phyloP scores from a whole-genome alignment of 176 grass and related monocot species.

The maize (Zea mays) region DNA sequence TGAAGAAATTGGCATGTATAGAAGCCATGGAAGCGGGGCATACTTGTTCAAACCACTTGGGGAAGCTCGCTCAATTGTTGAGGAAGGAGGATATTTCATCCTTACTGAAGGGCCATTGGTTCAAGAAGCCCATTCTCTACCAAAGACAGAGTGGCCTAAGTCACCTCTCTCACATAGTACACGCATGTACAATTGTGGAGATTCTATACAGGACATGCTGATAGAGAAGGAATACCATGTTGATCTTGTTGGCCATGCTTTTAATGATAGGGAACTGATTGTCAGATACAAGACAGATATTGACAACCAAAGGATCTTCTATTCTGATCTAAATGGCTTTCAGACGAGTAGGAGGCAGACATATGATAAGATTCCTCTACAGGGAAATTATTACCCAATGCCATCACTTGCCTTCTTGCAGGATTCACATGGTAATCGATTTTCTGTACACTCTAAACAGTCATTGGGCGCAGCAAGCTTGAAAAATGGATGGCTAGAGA shows the following conservation, averaged over 20 bases:
- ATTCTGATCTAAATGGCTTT: slow-evolving; percentile 97
- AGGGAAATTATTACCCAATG: slow-evolving; percentile 98
- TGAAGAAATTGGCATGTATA: slow-evolving; percentile 95
- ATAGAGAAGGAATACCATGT: slow-evolving; percentile 99
- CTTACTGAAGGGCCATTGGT: slow-evolving; percentile 85
- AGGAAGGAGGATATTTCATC: slow-evolving; percentile 75
- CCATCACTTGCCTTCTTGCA: slow-evolving; percentile 93
- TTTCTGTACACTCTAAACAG: slow-evolving; percentile 93
- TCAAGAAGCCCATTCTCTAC: slow-evolving; percentile 82
- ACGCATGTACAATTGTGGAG: slow-evolving; percentile 66
- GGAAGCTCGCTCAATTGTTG: slow-evolving; percentile 68
- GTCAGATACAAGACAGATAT: slow-evolving; percentile 93
- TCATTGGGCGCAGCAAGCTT: slow-evolving; percentile 87
- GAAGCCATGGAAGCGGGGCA: slow-evolving; percentile 80
- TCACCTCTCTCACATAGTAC: slow-evolving; percentile 84
- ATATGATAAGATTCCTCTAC: slow-evolving; percentile 92
- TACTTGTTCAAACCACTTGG: slow-evolving; percentile 95
- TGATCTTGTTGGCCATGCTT: slow-evolving; percentile 69
- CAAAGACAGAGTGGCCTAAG: slow-evolving; percentile 71
- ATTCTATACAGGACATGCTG: slow-evolving; percentile 76
- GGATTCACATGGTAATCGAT: slow-evolving; percentile 70
- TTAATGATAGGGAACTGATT: slow-evolving; percentile 87
- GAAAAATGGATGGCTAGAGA: slow-evolving; percentile 93
- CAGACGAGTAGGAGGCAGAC: slow-evolving; percentile 94
- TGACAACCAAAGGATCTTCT: slow-evolving; percentile 81